phyloP scores from a whole-genome alignment of 805 yeast genomes.

The Candida arabinofermentans region DNA sequence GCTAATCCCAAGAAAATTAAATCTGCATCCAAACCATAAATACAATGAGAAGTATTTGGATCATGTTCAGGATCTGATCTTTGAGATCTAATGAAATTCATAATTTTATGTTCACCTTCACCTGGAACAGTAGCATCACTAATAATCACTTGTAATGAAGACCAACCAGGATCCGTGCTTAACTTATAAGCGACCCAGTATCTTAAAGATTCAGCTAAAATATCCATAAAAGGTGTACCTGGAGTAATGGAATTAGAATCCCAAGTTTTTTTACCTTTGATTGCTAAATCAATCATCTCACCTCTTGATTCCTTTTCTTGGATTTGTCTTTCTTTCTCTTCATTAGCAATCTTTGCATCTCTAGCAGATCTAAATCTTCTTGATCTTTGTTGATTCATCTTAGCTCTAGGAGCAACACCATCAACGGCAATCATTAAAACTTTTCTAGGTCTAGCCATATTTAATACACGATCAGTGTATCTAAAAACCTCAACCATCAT shows the following conservation, averaged over 20 bases:
- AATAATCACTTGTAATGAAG: slow-evolving; percentile 78
- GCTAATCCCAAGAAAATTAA: slow-evolving; percentile 93
- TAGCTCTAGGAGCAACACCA: slow-evolving; percentile 98
- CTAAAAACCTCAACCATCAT: slow-evolving; percentile 92
- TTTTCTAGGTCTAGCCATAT: slow-evolving; percentile 94
- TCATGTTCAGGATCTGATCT: slow-evolving; percentile 81
- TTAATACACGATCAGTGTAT: slow-evolving; percentile 86
- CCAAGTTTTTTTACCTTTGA: slow-evolving; percentile 77
- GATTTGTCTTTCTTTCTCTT: slow-evolving; percentile 60
- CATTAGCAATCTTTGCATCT: slow-evolving; percentile 79
- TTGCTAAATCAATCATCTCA: slow-evolving; percentile 69
- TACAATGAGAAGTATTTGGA: slow-evolving; percentile 93
- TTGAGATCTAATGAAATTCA: slow-evolving; percentile 92
- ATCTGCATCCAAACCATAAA: slow-evolving; percentile 97
- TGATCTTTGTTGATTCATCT: slow-evolving; percentile 95
- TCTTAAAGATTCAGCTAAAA: slow-evolving; percentile 72
- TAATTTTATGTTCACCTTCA: slow-evolving; percentile 98
- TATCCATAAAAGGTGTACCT: slow-evolving; percentile 97
- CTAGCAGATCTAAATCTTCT: slow-evolving; percentile 89
- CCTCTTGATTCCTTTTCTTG: slow-evolving; percentile 61
- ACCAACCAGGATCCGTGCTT: slow-evolving; percentile 91
- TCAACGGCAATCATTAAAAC: slow-evolving; percentile 93
- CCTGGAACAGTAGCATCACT: slow-evolving; percentile 98
- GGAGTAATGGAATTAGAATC: slow-evolving; percentile 97
- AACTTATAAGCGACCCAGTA: slow-evolving; percentile 93